phyloP scores from a whole-genome alignment of 495 filamentous ascomycete species.

The Aspergillus asperescens region DNA sequence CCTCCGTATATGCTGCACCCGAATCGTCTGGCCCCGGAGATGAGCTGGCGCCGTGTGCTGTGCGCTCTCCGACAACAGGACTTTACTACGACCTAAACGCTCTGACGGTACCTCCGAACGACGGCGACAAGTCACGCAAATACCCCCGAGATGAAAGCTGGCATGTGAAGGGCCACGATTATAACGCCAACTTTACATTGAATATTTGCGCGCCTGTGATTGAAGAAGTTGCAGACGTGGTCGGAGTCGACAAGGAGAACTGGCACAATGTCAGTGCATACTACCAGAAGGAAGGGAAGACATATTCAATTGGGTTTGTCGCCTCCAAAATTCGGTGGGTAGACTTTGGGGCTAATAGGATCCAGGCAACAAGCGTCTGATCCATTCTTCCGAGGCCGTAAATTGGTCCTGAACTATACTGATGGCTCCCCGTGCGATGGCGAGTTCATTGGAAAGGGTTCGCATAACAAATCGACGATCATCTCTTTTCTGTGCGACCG shows the following conservation, averaged over 20 bases:
- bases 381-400: slow-evolving; percentile 76
- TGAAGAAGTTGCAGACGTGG: slow-evolving; percentile 64
- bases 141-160: slow-evolving; percentile 68
- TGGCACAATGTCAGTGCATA: slow-evolving; percentile 90
- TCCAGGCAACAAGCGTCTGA: slow-evolving; percentile 60
- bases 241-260: slow-evolving; percentile 55
- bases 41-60: slow-evolving; percentile 60
- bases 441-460: slow-evolving; percentile 31
- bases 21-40: slow-evolving; percentile 27
- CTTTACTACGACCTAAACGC: slow-evolving; percentile 86
- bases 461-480: slow-evolving; percentile 72
- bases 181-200: slow-evolving; percentile 84
- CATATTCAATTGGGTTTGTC: slow-evolving; percentile 78
- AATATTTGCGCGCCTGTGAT: slow-evolving; percentile 91
- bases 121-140: slow-evolving; percentile 54
- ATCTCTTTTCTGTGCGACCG: slow-evolving; percentile 93
- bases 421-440: slow-evolving; percentile 73
- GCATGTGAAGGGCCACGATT: slow-evolving; percentile 77
- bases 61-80: slow-evolving; percentile 65
- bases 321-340: neutral
- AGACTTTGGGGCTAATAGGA: neutral
- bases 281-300: slow-evolving; percentile 66
- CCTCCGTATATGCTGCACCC: slow-evolving; percentile 20
- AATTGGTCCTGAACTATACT: slow-evolving; percentile 87
- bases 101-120: slow-evolving; percentile 52